Evolutionary conservation across 2,329 filamentous ascomycete species (phyloP), one percentile per base, ranked within the genome.

Genomic region (Fonsecaea nubica): DNA sequence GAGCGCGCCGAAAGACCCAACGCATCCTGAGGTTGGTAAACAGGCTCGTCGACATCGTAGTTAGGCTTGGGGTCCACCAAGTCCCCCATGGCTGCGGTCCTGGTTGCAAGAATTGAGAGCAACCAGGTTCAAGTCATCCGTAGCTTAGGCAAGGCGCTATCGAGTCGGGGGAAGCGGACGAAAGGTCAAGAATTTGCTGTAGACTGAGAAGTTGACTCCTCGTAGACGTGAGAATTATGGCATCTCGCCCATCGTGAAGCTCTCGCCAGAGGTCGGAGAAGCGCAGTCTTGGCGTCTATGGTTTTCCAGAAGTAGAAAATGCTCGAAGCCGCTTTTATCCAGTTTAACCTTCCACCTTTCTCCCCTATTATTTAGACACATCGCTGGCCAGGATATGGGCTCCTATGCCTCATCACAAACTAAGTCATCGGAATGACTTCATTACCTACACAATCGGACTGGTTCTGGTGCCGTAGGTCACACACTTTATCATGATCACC

Each of bases 21-120:
- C 72, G 92, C 89, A 85, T 96, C 91, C 79, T 89, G 87, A 57
- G 90, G 87, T 71, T 91, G 87, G 80, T 90, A 96, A 69, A 77
- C 32, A 7, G 54, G 58, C 67, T 80, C 78, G 67, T 85, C 52
- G 52, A 21, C 35, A 42, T 56, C 64, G 33, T 42, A 42, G 18
- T 55, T 62, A 21, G 63, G 59, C 45, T 66, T 66, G 13, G 63
- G 45, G 36, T 67, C 63, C 55, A 66, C 48, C 21, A 62, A 32
- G 60, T 67, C 65, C 81, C 62, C 80, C 78, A 66, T 70, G 38
- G 30, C 57, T 65, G 58, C 50, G 42, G 38, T 58, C 35, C 58
- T 54, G 48, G 56, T 32, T 63, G 45, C 25, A 38, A 42, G 38
- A 57, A 36, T 15, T 48, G 38, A 60, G 18, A 40, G 30, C 8